These are phyloP conservation scores for Cnidoscolus chayamansa DNA, from an alignment of 441 rosid genomes.

Conservation along the genomic window DNA sequence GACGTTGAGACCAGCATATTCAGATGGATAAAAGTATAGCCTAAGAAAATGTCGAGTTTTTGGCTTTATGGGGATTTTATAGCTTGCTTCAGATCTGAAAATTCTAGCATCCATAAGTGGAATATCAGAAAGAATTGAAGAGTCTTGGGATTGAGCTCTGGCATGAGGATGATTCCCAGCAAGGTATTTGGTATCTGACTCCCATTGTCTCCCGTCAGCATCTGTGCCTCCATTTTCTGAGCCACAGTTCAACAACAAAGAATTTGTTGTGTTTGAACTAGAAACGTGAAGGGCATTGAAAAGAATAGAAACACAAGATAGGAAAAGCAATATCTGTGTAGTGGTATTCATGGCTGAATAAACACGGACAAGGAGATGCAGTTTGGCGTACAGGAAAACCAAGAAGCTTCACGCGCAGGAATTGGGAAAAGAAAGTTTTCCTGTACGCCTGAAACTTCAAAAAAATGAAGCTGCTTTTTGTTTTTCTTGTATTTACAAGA, in stretches of 20 bases:
- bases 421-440: slow-evolving; percentile 23
- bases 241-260: slow-evolving; percentile 44
- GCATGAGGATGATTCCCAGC: slow-evolving; percentile 26
- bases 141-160: slow-evolving; percentile 44
- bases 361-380: neutral
- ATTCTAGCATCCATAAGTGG: slow-evolving; percentile 69
- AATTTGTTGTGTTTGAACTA: neutral
- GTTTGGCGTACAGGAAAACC: slow-evolving; percentile 42
- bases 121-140: slow-evolving; percentile 46
- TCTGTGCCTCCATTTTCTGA: slow-evolving; percentile 38
- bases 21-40: slow-evolving; percentile 55
- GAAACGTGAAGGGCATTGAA: slow-evolving; percentile 19
- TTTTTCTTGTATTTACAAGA: slow-evolving; percentile 4
- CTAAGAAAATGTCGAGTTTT: slow-evolving; percentile 40
- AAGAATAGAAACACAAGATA: slow-evolving; percentile 28
- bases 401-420: neutral
- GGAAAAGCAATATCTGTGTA: slow-evolving; percentile 20
- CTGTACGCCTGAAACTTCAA: slow-evolving; percentile 37
- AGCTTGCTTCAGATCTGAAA: slow-evolving; percentile 43
- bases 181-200: slow-evolving; percentile 40
- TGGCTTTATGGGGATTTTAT: slow-evolving; percentile 37
- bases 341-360: slow-evolving; percentile 33
- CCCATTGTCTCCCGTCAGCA: slow-evolving; percentile 50
- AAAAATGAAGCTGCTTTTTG: neutral
- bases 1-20: slow-evolving; percentile 39